These are phyloP conservation scores for Mucor sp. DNA, from an alignment of 371 early-diverging fungal genomes.

Conservation along the genomic window DNA sequence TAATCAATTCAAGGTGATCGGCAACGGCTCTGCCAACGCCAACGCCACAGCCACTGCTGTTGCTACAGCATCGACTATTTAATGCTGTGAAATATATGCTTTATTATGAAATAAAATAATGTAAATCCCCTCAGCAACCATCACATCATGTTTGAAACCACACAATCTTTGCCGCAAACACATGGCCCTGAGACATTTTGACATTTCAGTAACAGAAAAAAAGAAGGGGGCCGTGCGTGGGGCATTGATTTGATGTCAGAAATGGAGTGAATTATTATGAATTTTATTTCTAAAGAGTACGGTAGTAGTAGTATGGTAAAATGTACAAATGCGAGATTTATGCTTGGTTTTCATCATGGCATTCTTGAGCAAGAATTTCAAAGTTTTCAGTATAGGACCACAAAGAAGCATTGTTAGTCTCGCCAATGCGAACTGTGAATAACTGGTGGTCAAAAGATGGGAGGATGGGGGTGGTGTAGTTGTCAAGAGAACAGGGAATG, in stretches of 20 bases:
- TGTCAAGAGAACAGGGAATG: no score
- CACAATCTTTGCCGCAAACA: background rate
- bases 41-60: background rate
- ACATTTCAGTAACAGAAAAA: background rate
- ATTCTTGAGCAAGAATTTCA: no score
- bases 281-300: no score
- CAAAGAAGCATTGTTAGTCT: no score
- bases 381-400: no score
- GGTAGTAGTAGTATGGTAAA: no score
- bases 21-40: background rate
- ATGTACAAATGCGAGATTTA: no score
- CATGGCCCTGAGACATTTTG: background rate
- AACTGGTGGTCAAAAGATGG: no score
- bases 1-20: background rate
- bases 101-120: background rate
- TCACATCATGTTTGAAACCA: background rate
- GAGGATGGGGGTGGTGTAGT: no score
- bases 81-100: background rate
- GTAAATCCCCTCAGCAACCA: background rate
- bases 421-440: no score
- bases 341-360: no score
- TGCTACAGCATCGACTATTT: background rate
- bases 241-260: background rate
- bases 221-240: background rate
- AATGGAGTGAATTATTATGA: no score